These are phyloP conservation scores for Escovopsis weberi DNA, from an alignment of 2,329 filamentous ascomycete genomes.

Conservation along the genomic window DNA sequence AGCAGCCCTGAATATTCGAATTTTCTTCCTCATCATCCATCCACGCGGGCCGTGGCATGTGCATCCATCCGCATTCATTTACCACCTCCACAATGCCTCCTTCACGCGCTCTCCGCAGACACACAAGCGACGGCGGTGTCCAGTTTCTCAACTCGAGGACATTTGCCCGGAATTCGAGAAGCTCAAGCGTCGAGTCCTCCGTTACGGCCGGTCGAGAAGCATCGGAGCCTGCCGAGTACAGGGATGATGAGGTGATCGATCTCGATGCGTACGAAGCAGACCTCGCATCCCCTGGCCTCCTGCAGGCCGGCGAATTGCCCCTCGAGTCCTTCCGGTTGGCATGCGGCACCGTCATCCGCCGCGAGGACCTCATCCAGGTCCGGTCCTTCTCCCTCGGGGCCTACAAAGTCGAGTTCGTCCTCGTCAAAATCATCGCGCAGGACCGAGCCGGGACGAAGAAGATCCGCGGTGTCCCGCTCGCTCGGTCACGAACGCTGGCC, in stretches of 20 bases:
- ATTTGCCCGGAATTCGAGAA: not conserved
- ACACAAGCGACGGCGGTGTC: constrained; percentile 1
- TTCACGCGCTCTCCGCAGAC: not conserved
- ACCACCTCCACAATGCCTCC: not conserved
- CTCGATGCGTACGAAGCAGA: constrained; percentile 15
- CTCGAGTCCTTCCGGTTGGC: constrained; percentile 7
- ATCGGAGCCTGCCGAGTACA: not conserved
- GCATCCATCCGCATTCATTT: too few relatives aligned
- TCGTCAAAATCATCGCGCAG: constrained; percentile 28
- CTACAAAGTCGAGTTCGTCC: constrained; percentile 20
- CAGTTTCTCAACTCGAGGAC: constrained; percentile 1
- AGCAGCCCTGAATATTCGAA: too few relatives aligned
- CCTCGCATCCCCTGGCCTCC: constrained; percentile 3
- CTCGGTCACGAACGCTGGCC: constrained; percentile 19
- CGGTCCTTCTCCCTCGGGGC: constrained; percentile 8
- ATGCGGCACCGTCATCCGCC: constrained; percentile 7
- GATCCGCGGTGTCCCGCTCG: constrained; percentile 25
- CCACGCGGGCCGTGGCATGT: too few relatives aligned
- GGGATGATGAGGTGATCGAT: constrained; percentile 19
- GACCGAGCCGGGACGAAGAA: constrained; percentile 9
- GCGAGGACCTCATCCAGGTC: constrained; percentile 17
- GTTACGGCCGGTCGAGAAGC: constrained; percentile 10
- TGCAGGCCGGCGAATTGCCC: constrained; percentile 11
- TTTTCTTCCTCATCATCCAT: too few relatives aligned
- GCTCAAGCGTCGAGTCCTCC: constrained; percentile 5